Percentiles rank a stretch among this genome's conserved stretches.
Evolutionary conservation across 441 rosid genomes (phyloP).

Genomic region (Populus tomentosa): DNA sequence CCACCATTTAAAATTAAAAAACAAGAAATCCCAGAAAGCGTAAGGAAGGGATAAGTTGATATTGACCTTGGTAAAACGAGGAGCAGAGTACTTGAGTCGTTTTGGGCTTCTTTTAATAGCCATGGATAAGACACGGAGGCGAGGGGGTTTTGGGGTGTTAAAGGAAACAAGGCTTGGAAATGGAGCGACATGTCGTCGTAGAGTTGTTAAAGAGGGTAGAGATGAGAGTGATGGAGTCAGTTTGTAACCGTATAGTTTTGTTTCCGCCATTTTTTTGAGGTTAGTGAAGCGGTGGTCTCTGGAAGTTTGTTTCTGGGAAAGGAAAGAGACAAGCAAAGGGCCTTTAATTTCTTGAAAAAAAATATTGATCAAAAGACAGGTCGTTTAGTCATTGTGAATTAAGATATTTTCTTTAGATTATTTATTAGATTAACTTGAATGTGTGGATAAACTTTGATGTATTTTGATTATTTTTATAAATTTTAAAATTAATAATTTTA

Average conservation of each 20-base stretch:
- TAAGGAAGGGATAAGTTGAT: background rate
- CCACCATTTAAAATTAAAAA: background rate
- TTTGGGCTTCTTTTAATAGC: conserved; percentile 81
- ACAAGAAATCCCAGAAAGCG: background rate
- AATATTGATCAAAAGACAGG: background rate
- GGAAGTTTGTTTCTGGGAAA: background rate
- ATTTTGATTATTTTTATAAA: too few relatives aligned
- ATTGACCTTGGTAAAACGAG: conserved; percentile 63
- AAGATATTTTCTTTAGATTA: too few relatives aligned
- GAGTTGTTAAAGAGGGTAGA: conserved; percentile 8
- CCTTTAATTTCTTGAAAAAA: background rate
- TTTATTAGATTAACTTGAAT: too few relatives aligned
- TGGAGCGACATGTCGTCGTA: conserved; percentile 18
- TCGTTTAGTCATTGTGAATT: too few relatives aligned
- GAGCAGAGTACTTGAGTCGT: conserved; percentile 84
- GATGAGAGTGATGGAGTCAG: conserved; percentile 18
- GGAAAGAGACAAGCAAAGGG: background rate
- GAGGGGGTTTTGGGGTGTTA: conserved; percentile 21
- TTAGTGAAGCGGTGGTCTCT: background rate
- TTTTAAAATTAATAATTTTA: too few relatives aligned
- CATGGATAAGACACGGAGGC: conserved; percentile 38
- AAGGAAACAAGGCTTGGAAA: conserved; percentile 29
- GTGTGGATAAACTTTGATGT: too few relatives aligned
- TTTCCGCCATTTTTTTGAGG: conserved; percentile 28
- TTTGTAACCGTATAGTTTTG: conserved; percentile 17